These are phyloP conservation scores for Hirsutella thompsonii DNA, from an alignment of 2,329 filamentous ascomycete genomes.

Conservation along the genomic window DNA sequence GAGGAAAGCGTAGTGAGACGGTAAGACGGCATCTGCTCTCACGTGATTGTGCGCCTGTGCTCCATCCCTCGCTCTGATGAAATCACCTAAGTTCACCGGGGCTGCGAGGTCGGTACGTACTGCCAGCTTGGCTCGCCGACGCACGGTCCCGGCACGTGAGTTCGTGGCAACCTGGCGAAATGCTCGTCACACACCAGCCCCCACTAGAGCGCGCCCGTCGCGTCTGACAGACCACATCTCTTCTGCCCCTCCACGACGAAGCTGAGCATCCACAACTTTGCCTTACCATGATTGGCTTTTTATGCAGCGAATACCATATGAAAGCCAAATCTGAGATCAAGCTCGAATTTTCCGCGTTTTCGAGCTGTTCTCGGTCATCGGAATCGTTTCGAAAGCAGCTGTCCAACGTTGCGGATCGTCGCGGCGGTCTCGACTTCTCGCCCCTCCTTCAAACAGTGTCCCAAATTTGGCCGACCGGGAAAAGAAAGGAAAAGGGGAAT, in stretches of 20 bases:
- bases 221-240: slow-evolving; percentile 28
- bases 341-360: background rate
- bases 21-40: too few relatives aligned
- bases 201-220: slow-evolving; percentile 27
- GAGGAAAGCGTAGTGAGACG: too few relatives aligned
- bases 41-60: too few relatives aligned
- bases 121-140: too few relatives aligned
- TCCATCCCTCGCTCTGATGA: too few relatives aligned
- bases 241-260: slow-evolving; percentile 21
- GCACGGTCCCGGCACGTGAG: slow-evolving; percentile 23
- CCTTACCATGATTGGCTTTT: background rate
- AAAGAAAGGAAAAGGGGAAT: slow-evolving; percentile 1
- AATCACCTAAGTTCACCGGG: too few relatives aligned
- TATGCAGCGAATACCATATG: background rate
- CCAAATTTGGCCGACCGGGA: slow-evolving; percentile 2
- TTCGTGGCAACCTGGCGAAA: slow-evolving; percentile 28
- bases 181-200: slow-evolving; percentile 17
- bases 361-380: background rate
- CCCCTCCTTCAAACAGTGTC: slow-evolving; percentile 11
- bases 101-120: background rate
- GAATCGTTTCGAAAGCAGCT: background rate
- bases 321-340: background rate
- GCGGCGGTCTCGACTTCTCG: slow-evolving; percentile 7
- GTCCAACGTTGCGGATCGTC: background rate
- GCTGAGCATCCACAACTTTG: background rate